Evolutionary conservation across 2,329 filamentous ascomycete genomes (phyloP).

Genomic region (Mycosphaerelloides madeirae): DNA sequence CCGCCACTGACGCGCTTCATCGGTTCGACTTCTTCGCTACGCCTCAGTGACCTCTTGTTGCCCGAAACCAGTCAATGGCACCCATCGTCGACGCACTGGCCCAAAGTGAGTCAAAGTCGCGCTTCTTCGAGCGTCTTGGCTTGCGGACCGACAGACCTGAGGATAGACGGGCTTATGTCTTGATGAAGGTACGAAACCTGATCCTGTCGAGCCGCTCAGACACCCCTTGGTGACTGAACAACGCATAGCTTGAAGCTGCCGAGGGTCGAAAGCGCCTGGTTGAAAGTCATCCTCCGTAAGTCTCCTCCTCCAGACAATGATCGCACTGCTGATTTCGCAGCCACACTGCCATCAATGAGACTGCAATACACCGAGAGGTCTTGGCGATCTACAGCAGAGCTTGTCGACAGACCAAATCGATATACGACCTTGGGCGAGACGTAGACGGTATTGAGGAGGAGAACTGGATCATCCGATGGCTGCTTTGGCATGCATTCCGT

Average conservation of each 20-base stretch:
- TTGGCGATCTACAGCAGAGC: constrained; percentile 38
- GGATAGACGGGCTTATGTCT: constrained; percentile 35
- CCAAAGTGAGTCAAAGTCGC: constrained; percentile 42
- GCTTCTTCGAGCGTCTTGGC: constrained; percentile 39
- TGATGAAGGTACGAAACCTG: constrained; percentile 38
- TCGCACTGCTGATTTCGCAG: constrained; percentile 15
- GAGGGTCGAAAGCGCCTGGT: constrained; percentile 37
- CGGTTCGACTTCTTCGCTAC: no score
- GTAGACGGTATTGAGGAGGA: constrained; percentile 38
- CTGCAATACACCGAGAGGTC: constrained; percentile 42
- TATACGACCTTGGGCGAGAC: constrained; percentile 42
- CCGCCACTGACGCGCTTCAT: no score
- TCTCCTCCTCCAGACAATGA: constrained; percentile 2
- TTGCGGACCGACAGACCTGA: constrained; percentile 33
- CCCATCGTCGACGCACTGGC: constrained; percentile 31
- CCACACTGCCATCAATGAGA: constrained; percentile 44
- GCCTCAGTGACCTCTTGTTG: background rate
- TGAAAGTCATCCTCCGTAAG: constrained; percentile 27
- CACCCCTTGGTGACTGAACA: background rate
- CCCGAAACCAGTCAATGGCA: constrained; percentile 17
- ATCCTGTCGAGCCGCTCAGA: background rate
- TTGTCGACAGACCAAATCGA: constrained; percentile 33
- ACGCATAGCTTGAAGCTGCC: constrained; percentile 36
- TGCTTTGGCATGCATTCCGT: constrained; percentile 48
- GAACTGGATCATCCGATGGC: constrained; percentile 49